Evolutionary conservation across 1,284 basidiomycete species (phyloP).

Genomic region (Flammula alnicola): DNA sequence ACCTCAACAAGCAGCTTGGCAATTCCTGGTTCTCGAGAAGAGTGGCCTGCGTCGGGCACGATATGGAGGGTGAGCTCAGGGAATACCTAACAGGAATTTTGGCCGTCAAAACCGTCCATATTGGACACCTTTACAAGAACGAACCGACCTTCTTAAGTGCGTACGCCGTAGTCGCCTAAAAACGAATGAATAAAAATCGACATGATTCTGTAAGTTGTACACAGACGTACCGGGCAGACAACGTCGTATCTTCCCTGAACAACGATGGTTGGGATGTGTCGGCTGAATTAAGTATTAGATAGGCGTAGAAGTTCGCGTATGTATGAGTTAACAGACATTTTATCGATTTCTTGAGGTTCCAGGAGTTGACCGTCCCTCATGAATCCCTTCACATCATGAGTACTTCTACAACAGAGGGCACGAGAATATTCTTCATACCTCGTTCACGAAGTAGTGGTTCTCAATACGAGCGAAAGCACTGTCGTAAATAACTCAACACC

Average conservation of each 20-base stretch:
- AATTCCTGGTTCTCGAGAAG: slow-evolving; percentile 79
- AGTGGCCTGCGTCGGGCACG: slow-evolving; percentile 93
- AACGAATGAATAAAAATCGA: neutral
- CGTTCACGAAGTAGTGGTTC: slow-evolving; percentile 90
- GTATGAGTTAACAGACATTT: slow-evolving; percentile 66
- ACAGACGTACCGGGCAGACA: slow-evolving; percentile 66
- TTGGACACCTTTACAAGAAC: neutral
- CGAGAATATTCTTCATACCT: slow-evolving; percentile 42
- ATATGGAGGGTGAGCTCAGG: slow-evolving; percentile 81
- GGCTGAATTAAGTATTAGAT: slow-evolving; percentile 47
- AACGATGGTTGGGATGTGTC: slow-evolving; percentile 83
- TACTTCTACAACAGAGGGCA: neutral
- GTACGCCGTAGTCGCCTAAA: slow-evolving; percentile 79
- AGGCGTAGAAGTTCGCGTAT: slow-evolving; percentile 4
- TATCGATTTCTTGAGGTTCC: slow-evolving; percentile 83
- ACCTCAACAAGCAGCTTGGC: slow-evolving; percentile 78
- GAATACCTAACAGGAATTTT: slow-evolving; percentile 53
- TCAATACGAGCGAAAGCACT: slow-evolving; percentile 92
- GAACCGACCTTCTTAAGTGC: slow-evolving; percentile 67
- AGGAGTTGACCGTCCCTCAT: slow-evolving; percentile 91
- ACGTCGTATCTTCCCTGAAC: slow-evolving; percentile 90
- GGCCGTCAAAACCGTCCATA: too few species aligned
- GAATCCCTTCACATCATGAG: slow-evolving; percentile 59
- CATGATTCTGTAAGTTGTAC: neutral
- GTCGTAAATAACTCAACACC: slow-evolving; percentile 8